Percentiles rank a stretch among this genome's conserved stretches.
phyloP scores from a whole-genome alignment of 345 rosid genomes.

The Populus nigra region DNA sequence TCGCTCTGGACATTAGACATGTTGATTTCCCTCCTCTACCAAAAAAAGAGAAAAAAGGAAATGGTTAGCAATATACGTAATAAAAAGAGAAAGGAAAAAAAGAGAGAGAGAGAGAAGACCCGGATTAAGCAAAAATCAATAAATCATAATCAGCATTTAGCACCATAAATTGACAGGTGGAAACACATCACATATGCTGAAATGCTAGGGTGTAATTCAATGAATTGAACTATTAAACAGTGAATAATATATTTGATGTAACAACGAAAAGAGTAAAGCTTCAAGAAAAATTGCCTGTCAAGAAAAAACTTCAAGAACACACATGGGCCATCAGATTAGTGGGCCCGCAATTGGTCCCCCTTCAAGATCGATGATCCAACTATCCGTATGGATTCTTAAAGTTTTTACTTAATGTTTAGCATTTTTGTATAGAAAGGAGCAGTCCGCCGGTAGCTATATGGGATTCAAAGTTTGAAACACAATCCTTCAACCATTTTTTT shows the following conservation, averaged over 20 bases:
- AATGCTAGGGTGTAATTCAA: background rate
- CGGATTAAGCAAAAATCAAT: background rate
- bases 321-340: background rate
- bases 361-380: background rate
- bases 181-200: background rate
- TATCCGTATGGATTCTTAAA: background rate
- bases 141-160: background rate
- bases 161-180: background rate
- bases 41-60: background rate
- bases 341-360: background rate
- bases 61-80: background rate
- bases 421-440: background rate
- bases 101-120: background rate
- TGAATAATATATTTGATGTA: background rate
- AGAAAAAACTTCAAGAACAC: background rate
- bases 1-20: slow-evolving; percentile 49
- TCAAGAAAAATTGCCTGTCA: background rate
- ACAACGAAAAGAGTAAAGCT: background rate
- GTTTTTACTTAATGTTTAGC: background rate
- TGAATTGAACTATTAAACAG: background rate
- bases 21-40: slow-evolving; percentile 18
- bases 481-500: background rate
- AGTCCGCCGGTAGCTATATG: background rate
- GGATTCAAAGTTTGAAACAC: background rate
- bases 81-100: too few species aligned